Conservation (phyloP, 2,329 filamentous ascomycete species). For the Paecilomyces sp. region DNA sequence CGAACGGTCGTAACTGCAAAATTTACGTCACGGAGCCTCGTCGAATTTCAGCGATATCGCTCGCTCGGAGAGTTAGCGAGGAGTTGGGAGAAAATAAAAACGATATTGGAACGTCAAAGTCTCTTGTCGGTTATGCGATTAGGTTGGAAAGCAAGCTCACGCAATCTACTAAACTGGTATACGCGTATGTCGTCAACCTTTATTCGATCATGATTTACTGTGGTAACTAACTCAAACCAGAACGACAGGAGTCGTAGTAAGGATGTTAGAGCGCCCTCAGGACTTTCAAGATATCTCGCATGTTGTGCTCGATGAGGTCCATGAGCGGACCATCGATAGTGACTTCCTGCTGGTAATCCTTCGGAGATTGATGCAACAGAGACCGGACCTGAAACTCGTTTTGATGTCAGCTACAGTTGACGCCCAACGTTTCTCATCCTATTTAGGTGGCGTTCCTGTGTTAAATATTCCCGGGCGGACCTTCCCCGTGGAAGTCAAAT, state of each 20-base stretch:
- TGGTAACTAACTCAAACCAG: slow-evolving; percentile 12
- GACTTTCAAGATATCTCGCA: slow-evolving; percentile 87
- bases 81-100: slow-evolving; percentile 80
- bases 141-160: slow-evolving; percentile 82
- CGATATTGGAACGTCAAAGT: slow-evolving; percentile 74
- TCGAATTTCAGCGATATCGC: slow-evolving; percentile 89
- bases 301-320: slow-evolving; percentile 93
- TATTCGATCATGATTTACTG: slow-evolving; percentile 5
- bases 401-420: slow-evolving; percentile 98
- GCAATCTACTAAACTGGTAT: slow-evolving; percentile 75
- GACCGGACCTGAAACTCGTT: slow-evolving; percentile 82
- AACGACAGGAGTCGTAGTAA: slow-evolving; percentile 80
- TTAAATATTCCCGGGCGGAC: slow-evolving; percentile 88
- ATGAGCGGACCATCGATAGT: slow-evolving; percentile 92
- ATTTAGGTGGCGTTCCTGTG: slow-evolving; percentile 77
- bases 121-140: slow-evolving; percentile 90
- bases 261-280: slow-evolving; percentile 87
- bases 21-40: slow-evolving; percentile 94
- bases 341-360: slow-evolving; percentile 93
- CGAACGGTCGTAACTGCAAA: slow-evolving; percentile 73
- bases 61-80: slow-evolving; percentile 87
- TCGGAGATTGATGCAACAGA: slow-evolving; percentile 67
- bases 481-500: slow-evolving; percentile 82
- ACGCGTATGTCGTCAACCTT: slow-evolving; percentile 56
- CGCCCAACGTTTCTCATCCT: slow-evolving; percentile 81